Base-by-base conservation (phyloP, 202 grass and related monocot genomes). In the Thinopyrum obtusiflorum region DNA sequence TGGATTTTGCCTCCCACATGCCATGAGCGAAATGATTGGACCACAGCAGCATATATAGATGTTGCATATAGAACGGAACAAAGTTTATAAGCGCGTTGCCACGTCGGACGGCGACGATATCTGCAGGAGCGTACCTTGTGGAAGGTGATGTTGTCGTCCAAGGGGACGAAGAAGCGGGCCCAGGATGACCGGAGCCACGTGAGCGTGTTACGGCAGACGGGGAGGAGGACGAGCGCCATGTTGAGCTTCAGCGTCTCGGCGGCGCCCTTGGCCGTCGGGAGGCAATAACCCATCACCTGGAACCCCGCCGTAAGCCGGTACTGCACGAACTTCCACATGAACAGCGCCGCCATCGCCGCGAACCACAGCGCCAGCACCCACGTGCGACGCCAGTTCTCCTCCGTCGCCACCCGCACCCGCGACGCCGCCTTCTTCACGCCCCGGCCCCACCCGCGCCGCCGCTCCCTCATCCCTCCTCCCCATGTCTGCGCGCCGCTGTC, bases 211-310 rank as follows among this genome's bases (percentile, higher is more conserved):
- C 97, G 89, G 87, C 97, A 99, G 65, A 97, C 93, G 11, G 97
- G 97, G 81, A 99, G 87, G 6, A 99, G 92, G 24, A 99, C 97
- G 40, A 99, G 86, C 23, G 97, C 97, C 97, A 99, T 99, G 87
- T 99, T 99, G 87, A 99, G 92, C 88, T 99, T 99, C 20, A 99
- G 92, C 66, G 93, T 99, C 88, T 99, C 97, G 9, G 93, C 97
- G 5, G 97, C 97, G 42, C 97, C 97, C 65, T 99, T 99, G 3
- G 97, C 97, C 13, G 92, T 92, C 9, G 92, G 87, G 1, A 99
- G 82, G 92, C 97, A 99, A 81, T 99, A 99, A 0, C 97, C 93
- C 97, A 99, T 99, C 78, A 99, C 89, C 18, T 76, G 64, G 51
- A 97, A 94, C 28, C 83, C 92, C 42, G 74, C 28, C 71, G 18